Conservation (phyloP, 2,329 filamentous ascomycete genomes). For the Curvularia sp. region DNA sequence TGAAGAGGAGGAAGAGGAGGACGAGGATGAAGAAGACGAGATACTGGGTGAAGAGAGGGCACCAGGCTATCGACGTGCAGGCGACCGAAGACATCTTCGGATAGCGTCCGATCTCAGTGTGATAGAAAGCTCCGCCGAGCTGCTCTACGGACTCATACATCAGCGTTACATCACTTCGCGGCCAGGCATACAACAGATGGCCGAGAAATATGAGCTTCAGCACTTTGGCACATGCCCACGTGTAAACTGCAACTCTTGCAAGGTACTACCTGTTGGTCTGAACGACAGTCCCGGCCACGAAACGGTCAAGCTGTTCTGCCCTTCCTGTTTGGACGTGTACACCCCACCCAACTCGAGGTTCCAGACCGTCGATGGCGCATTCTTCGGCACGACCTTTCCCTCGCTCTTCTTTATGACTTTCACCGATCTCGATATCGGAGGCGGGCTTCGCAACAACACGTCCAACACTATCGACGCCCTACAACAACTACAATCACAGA, state of each 20-base stretch:
- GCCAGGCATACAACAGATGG: constrained; percentile 97
- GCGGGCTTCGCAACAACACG: constrained; percentile 68
- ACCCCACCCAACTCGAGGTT: constrained; percentile 97
- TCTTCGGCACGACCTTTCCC: constrained; percentile 97
- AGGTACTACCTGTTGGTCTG: constrained; percentile 90
- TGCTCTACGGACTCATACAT: constrained; percentile 97
- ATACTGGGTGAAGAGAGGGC: constrained; percentile 62
- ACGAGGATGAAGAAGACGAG: constrained; percentile 63
- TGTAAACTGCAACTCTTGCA: constrained; percentile 87
- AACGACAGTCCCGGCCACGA: constrained; percentile 96
- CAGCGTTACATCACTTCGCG: constrained; percentile 97
- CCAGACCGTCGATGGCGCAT: constrained; percentile 95
- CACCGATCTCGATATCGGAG: constrained; percentile 86
- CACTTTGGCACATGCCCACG: constrained; percentile 97
- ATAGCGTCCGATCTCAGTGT: constrained; percentile 93
- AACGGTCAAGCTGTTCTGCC: constrained; percentile 98
- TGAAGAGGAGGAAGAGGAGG: constrained; percentile 73
- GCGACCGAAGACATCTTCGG: constrained; percentile 74
- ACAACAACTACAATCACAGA: constrained; percentile 48
- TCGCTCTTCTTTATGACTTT: constrained; percentile 98
- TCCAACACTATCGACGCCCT: constrained; percentile 46
- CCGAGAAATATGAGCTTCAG: constrained; percentile 96
- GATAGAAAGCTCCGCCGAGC: constrained; percentile 96
- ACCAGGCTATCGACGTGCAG: constrained; percentile 58
- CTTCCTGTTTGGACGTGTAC: constrained; percentile 95